Base-by-base conservation (phyloP, 805 yeast genomes). In the Metschnikowia proteae region DNA sequence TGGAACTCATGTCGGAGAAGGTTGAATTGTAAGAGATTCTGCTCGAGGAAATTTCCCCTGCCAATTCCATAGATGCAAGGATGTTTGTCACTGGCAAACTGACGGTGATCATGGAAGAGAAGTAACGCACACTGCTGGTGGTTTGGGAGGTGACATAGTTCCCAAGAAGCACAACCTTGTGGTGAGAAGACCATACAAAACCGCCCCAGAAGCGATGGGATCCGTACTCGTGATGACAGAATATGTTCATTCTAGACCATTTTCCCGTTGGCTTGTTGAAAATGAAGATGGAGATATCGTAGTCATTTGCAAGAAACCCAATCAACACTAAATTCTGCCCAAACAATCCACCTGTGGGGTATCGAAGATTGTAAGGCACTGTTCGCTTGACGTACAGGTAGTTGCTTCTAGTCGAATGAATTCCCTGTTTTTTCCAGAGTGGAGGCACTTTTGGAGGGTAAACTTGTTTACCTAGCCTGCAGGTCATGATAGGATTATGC, bases 121-220 rank as follows among this genome's bases (percentile, higher is more conserved):
- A 81, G 55, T 65, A 78, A 41, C 81, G 66, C 11, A 76, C 67
- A 46, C 77, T 67, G 45, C 80, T 74, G 3, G 78, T 67, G 3
- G 81, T 73, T 36, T 61, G 61, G 1, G 75, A 64, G 3, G 79
- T 72, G n/a, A 71, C 66, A 30, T 61, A 58, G 54, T 74, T 75
- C 0, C 94, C 94, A 32, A 86, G 57, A 28, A 84, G 63, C 1
- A 84, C 67, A 1, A 84, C 81, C 60, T 81, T 82, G 59, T 86
- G 92, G 63, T 86, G 95, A 0, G 91, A 83, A 30, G 76, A 77
- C 95, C 95, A 86, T 1, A 81, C 81, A 64, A 78, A 82, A 0
- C 86, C 81, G 52, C 81, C 83, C 80, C 87, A 81, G 44, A 84
- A 74, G 45, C 84, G 67, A 58, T 84, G 87, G 2, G 78, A 71